These are phyloP conservation scores for Terfezia boudieri DNA, from an alignment of 495 filamentous ascomycete species.

Conservation along the genomic window DNA sequence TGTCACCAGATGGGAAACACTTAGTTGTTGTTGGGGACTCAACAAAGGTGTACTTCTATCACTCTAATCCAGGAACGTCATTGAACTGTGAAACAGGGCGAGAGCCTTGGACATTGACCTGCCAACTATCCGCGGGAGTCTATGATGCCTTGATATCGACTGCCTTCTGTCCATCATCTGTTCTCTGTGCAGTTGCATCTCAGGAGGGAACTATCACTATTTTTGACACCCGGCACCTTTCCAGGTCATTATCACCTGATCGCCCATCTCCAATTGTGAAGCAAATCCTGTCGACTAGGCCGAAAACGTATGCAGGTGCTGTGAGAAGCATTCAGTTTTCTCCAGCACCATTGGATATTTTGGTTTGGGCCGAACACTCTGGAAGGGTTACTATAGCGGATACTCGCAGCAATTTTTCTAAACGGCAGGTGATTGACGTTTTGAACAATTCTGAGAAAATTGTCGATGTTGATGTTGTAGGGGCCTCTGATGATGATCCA, in stretches of 20 bases:
- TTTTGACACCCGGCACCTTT: constrained; percentile 34
- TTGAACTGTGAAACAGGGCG: constrained; percentile 22
- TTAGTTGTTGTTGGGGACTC: constrained; percentile 73
- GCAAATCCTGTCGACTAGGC: constrained; percentile 34
- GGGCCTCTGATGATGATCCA: constrained; percentile 8
- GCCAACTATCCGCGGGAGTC: constrained; percentile 16
- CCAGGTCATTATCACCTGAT: constrained; percentile 14
- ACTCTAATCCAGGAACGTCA: constrained; percentile 20
- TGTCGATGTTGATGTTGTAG: constrained; percentile 11
- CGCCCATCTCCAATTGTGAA: constrained; percentile 19
- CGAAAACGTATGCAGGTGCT: constrained; percentile 42
- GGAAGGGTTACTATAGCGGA: constrained; percentile 70
- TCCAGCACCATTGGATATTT: constrained; percentile 69
- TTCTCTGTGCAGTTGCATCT: constrained; percentile 45
- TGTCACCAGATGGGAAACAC: constrained; percentile 68
- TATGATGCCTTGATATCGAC: constrained; percentile 37
- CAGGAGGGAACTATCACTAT: constrained; percentile 50
- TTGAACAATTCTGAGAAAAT: constrained; percentile 14
- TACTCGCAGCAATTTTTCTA: constrained; percentile 49
- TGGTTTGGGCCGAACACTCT: constrained; percentile 82
- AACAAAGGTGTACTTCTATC: constrained; percentile 60
- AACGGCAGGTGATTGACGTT: constrained; percentile 38
- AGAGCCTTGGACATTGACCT: constrained; percentile 17
- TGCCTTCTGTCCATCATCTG: constrained; percentile 46
- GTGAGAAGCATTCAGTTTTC: constrained; percentile 81